Percentiles rank a stretch among this genome's conserved stretches.
phyloP scores from a whole-genome alignment of 139 green algal species.

The Chlorella sp. region DNA sequence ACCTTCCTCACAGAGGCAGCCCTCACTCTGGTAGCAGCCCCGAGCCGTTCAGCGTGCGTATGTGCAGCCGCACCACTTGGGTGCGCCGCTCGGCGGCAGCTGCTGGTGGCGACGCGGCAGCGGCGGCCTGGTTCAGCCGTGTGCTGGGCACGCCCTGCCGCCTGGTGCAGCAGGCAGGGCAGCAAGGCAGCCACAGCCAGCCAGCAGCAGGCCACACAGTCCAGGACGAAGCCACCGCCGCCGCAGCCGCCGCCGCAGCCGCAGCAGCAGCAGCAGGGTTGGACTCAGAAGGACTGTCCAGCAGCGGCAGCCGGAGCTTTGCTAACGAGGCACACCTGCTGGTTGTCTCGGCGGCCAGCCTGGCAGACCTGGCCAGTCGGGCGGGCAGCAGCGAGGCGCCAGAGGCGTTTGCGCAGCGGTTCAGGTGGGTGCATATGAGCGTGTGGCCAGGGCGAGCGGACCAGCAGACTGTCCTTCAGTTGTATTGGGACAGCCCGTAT shows the following conservation, averaged over 20 bases:
- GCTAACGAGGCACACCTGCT: constrained; percentile 90
- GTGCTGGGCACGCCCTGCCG: constrained; percentile 77
- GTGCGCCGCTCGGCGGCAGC: background rate
- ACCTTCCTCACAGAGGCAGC: constrained; percentile 1
- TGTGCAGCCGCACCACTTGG: constrained; percentile 25
- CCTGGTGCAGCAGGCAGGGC: constrained; percentile 67
- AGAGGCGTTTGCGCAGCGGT: constrained; percentile 14
- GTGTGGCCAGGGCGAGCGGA: too few species aligned
- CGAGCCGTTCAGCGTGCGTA: background rate
- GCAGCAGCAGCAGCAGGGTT: background rate
- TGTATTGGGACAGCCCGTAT: too few species aligned
- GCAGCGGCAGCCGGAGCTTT: constrained; percentile 59
- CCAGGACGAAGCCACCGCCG: constrained; percentile 2
- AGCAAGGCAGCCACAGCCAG: background rate
- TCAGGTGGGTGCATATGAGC: background rate
- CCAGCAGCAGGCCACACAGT: background rate
- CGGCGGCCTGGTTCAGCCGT: constrained; percentile 68
- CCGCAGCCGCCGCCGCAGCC: background rate
- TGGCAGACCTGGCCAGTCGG: constrained; percentile 61
- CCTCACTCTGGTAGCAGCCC: constrained; percentile 22
- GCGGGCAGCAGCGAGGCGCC: background rate
- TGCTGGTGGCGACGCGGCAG: constrained; percentile 19
- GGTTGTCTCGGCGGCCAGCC: constrained; percentile 67
- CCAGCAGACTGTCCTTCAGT: too few species aligned
- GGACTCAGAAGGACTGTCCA: background rate